Evolutionary conservation across 495 filamentous ascomycete species (phyloP), one percentile per base, ranked within the genome.

Genomic region (Clavariopsis aquatica): DNA sequence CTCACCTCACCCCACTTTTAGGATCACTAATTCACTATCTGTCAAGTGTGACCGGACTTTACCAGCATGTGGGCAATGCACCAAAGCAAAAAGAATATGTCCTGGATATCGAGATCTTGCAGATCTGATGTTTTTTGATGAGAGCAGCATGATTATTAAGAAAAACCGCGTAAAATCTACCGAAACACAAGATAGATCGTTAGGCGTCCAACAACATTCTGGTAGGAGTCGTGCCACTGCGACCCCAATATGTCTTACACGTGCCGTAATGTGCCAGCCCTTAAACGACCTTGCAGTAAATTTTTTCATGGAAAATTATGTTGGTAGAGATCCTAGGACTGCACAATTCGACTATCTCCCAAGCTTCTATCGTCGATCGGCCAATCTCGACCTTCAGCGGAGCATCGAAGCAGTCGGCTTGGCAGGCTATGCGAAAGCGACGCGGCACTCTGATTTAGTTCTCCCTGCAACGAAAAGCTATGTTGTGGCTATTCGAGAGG

Each of bases 111-210:
- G 64, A 1, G 47, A 64, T 23, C n/a, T 51, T 20, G 23, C 43
- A 1, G 69, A 71, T 34, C 45, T 71, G 10, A 45, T 65, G 31
- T 68, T 71, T 47, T 60, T 57, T 22, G 65, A 71, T 28, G 31
- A 71, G 43, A 71, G 56, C 57, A n/a, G 5, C 13, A 53, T 59
- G 20, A 47, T 68, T 5, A 20, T 49, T 13, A 55, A 59, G 52
- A 71, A 68, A 49, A 45, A 20, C n/a, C 27, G 22, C 49, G 22
- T 24, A 7, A 56, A 19, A 41, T 10, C 31, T 38, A 19, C 52
- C 29, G 8, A 20, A 27, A 29, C 43, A 1, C 5, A 19, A 8
- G 46, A 41, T 10, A 7, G 8, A 1, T 17, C 36, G n/a, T 17
- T 56, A 6, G n/a, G 6, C 36, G 29, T 46, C 7, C 38, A 17